Base-by-base conservation (phyloP, 352 stramenopile species). In the Globisporangium heterothallicum region DNA sequence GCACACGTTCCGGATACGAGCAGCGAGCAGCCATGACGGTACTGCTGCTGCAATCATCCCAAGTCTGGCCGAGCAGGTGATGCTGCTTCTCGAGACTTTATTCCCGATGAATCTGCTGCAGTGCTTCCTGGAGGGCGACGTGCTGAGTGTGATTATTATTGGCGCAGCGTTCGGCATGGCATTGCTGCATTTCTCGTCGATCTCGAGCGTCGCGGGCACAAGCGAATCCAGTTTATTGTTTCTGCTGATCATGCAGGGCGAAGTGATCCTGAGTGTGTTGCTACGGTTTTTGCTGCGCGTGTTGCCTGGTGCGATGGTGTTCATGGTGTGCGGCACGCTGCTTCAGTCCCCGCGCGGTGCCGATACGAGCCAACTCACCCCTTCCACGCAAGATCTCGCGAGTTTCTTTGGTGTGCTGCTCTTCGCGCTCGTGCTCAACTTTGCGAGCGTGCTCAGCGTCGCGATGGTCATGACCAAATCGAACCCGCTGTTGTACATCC, bases 401-500 rank as follows among this genome's bases (percentile, higher is more conserved):
- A 64, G 50, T 14, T 42, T 88, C 42, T 51, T 69, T 24, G 67
- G 61, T 13, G 60, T 77, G n/a, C 27, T 88, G 19, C 41, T 86
- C 1, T 53, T 84, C 18, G 72, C 70, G 19, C 55, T 85, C 35
- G 44, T 74, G 9, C 38, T 85, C 8, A 49, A 77, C 18, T 30
- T 84, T 22, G 50, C 66, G 7, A 67, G 60, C 13, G 57, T 82
- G 53, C 51, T 86, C 24, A 60, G 49, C 1, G 21, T 81, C 19
- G 61, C 61, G 19, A 60, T 56, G 24, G 21, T 85, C 16, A 42
- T 70, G 26, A 79, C 67, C 16, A 77, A 64, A 48, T 67, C 50
- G 51, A 88, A 79, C 51, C 70, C 68, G 36, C 64, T 85, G 35
- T 43, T 48, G 44, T 86, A 68, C 56, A 34, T 79, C 19, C 55